Conservation (phyloP, 306 rosid genomes). For the Vicia sativa region DNA sequence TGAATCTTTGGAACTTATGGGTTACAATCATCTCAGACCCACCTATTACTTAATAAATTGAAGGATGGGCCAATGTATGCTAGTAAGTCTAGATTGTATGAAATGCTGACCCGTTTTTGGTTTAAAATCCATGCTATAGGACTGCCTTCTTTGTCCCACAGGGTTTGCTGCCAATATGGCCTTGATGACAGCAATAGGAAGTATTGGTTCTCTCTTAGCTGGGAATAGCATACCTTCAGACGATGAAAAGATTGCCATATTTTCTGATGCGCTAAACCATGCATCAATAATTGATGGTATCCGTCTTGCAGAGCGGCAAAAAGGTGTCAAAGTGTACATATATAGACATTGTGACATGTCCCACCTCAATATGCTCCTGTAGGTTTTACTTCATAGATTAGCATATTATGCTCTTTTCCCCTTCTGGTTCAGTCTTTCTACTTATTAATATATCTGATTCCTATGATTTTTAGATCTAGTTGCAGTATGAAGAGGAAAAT, state of each 20-base stretch:
- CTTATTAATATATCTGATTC: conserved; percentile 28
- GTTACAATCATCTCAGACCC: conserved; percentile 24
- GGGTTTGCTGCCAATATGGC: conserved; percentile 99
- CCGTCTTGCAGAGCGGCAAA: conserved; percentile 82
- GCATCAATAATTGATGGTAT: conserved; percentile 96
- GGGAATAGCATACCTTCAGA: conserved; percentile 54
- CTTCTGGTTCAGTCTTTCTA: conserved; percentile 19
- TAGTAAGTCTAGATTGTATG: conserved; percentile 29
- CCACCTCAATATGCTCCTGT: conserved; percentile 81
- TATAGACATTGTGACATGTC: conserved; percentile 92
- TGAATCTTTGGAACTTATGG: conserved; percentile 25
- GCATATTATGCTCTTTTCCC: conserved; percentile 30
- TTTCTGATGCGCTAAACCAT: conserved; percentile 86
- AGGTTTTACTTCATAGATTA: conserved; percentile 54
- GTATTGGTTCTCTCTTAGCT: conserved; percentile 72
- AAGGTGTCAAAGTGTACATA: conserved; percentile 65
- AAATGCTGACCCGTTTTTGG: conserved; percentile 52
- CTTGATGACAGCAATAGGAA: conserved; percentile 83
- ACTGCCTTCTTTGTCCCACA: conserved; percentile 99
- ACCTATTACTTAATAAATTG: conserved; percentile 20
- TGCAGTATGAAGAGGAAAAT: conserved; percentile 77
- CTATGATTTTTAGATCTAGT: conserved; percentile 59
- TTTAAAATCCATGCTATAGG: conserved; percentile 73
- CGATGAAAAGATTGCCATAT: conserved; percentile 74
- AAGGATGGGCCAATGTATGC: conserved; percentile 34